phyloP scores from a whole-genome alignment of 345 rosid genomes.

The Boechera retrofracta region DNA sequence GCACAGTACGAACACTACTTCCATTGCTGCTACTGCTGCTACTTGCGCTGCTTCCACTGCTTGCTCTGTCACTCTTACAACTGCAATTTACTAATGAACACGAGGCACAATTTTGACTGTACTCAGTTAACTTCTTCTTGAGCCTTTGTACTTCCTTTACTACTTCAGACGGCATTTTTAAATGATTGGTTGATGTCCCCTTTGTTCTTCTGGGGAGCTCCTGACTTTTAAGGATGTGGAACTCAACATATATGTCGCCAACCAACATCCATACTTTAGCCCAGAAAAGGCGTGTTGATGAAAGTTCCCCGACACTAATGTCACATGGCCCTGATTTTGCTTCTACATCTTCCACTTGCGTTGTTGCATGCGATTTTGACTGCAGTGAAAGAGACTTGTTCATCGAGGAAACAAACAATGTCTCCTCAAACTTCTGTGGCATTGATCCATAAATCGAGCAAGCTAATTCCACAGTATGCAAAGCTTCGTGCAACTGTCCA shows the following conservation, averaged over 20 bases:
- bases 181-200: constrained; percentile 51
- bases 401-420: constrained; percentile 76
- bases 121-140: constrained; percentile 70
- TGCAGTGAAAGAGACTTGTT: constrained; percentile 47
- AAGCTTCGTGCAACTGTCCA: constrained; percentile 79
- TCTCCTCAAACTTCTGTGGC: constrained; percentile 79
- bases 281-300: constrained; percentile 81
- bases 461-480: constrained; percentile 82
- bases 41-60: constrained; percentile 95
- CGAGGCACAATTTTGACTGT: constrained; percentile 66
- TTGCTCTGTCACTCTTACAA: constrained; percentile 89
- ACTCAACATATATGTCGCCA: constrained; percentile 86
- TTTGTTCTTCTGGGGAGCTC: constrained; percentile 53
- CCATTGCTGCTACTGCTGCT: constrained; percentile 70
- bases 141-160: constrained; percentile 87
- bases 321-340: constrained; percentile 49
- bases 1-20: constrained; percentile 47
- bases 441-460: constrained; percentile 89
- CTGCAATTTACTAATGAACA: constrained; percentile 94
- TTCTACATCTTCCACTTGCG: constrained; percentile 46
- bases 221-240: constrained; percentile 65
- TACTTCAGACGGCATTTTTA: constrained; percentile 83
- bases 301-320: constrained; percentile 56
- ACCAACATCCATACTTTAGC: constrained; percentile 90
- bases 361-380: constrained; percentile 39